Evolutionary conservation across 306 rosid genomes (phyloP), one percentile per base, ranked within the genome.

Genomic region (Fragaria nilgerrensis): DNA sequence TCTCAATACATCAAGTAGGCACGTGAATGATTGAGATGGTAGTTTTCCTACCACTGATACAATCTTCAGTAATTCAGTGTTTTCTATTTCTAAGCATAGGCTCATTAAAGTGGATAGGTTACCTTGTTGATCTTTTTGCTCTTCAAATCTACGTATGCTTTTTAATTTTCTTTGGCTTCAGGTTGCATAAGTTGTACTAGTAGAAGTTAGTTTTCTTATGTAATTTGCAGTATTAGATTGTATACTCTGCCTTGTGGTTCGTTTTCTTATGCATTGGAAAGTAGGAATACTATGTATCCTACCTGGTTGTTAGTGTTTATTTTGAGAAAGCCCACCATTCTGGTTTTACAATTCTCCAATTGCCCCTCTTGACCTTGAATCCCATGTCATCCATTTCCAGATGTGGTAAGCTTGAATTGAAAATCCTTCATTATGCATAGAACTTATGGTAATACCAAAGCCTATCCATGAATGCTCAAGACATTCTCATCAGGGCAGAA

Each of bases 1-100:
- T 92, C 97, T 76, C 97, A 92, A 82, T 92, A 92, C 85, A 89
- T 92, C 77, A 85, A 92, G 80, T 90, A 88, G 88, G 78, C 44
- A 66, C 69, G 59, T 49, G 75, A 50, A 71, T 44, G 82, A 41
- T 53, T 5, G 37, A 29, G 72, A 71, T 50, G 78, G 79, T 68
- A 74, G 65, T 70, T 68, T 58, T 81, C 61, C 48, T 64, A 43
- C 69, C 47, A 68, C 74, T 63, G 67, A 48, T 53, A 47, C 44
- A 67, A 49, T 32, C 44, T 49, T 22, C 36, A 4, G 23, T 68
- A 27, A 43, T 16, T 41, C 48, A 47, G 19, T 44, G 77, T 7
- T 32, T 6, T 15, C 39, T 22, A 67, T 52, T 59, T 72, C 45
- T 23, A 76, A 58, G 68, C 77, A 64, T 72, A 17, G 44, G 73